These are phyloP conservation scores for Coffea humblotiana DNA, from an alignment of 305 asterid genomes.

Conservation along the genomic window DNA sequence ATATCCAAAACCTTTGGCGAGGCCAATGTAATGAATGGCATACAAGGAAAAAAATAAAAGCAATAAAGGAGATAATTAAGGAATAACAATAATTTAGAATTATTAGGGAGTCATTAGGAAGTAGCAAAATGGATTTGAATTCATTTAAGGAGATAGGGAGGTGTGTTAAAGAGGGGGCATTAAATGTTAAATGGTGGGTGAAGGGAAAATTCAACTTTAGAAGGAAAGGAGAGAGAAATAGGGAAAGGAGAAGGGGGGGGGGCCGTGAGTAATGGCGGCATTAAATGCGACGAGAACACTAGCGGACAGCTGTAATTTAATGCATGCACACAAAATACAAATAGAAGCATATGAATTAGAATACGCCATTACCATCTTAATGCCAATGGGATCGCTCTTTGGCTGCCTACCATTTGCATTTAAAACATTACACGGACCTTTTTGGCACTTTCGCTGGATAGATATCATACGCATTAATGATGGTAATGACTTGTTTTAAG, in stretches of 20 bases:
- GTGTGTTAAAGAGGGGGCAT: not conserved
- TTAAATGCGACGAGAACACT: slow-evolving; percentile 57
- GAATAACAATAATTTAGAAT: slow-evolving; percentile 1
- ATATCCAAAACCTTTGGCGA: not conserved
- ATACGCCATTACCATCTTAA: no score
- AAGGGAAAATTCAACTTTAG: no score
- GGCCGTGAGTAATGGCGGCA: slow-evolving; percentile 51
- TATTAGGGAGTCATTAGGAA: slow-evolving; percentile 1
- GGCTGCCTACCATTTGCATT: not conserved
- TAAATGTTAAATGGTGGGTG: slow-evolving; percentile 11
- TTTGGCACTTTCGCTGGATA: slow-evolving; percentile 20
- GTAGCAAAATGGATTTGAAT: slow-evolving; percentile 12
- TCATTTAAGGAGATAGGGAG: slow-evolving; percentile 3
- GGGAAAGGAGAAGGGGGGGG: not conserved
- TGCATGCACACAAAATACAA: slow-evolving; percentile 23
- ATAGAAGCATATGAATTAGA: no score
- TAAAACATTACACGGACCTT: slow-evolving; percentile 13
- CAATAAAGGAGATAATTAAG: not conserved
- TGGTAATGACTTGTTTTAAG: slow-evolving; percentile 18
- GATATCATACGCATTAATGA: slow-evolving; percentile 19
- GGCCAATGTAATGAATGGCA: not conserved
- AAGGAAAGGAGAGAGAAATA: not conserved
- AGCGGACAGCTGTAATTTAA: slow-evolving; percentile 60
- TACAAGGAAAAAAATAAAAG: not conserved
- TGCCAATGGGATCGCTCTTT: no score